Evolutionary conservation across 495 filamentous ascomycete species (phyloP).

Genomic region (Staphylotrichum longicolle): DNA sequence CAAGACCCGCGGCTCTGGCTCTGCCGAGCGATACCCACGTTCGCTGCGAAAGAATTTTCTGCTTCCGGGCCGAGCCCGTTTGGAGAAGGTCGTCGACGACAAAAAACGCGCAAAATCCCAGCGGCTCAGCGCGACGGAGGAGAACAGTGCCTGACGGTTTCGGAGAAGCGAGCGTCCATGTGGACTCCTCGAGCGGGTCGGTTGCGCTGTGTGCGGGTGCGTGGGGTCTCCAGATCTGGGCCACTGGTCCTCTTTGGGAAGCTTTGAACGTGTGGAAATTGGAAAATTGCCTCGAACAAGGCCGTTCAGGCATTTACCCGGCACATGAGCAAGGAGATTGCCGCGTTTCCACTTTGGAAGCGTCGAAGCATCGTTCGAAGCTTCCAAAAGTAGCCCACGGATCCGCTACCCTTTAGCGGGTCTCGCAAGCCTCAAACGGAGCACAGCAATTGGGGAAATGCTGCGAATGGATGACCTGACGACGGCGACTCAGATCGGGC

Average conservation of each 20-base stretch:
- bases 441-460: too few relatives aligned
- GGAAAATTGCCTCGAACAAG: constrained; percentile 1
- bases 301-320: constrained; percentile 14
- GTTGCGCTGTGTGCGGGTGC: neutral
- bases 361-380: constrained; percentile 8
- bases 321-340: neutral
- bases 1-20: neutral
- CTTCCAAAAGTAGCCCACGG: constrained; percentile 7
- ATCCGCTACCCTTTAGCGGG: neutral
- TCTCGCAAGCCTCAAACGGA: too few relatives aligned
- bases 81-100: neutral
- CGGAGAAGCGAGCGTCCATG: constrained; percentile 10
- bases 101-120: too few relatives aligned
- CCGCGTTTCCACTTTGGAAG: constrained; percentile 16
- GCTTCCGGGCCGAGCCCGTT: too few relatives aligned
- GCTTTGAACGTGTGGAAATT: constrained; percentile 15
- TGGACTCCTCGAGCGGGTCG: constrained; percentile 1
- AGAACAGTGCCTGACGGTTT: neutral
- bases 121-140: too few relatives aligned
- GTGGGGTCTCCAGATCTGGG: constrained; percentile 7
- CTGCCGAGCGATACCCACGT: too few relatives aligned
- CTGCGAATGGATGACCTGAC: neutral
- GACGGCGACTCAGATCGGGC: neutral
- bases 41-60: too few relatives aligned
- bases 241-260: constrained; percentile 7